Evolutionary conservation across 192 early-diverging fungal genomes (phyloP).

Genomic region (Coemansia sp.): DNA sequence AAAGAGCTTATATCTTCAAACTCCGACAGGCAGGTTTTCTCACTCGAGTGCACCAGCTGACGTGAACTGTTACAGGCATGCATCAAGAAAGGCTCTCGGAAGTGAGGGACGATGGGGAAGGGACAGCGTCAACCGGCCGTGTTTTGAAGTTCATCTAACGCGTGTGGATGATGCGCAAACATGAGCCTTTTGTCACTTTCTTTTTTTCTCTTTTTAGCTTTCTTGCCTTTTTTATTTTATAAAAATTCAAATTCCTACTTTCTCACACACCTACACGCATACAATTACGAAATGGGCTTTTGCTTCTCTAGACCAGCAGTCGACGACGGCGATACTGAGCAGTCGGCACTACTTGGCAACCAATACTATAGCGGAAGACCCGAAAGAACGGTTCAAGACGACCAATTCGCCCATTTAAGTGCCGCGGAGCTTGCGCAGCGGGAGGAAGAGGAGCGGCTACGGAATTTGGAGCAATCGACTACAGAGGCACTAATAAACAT

Average conservation of each 20-base stretch:
- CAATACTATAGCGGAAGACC: not conserved
- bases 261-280: not conserved
- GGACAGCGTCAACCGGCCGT: not conserved
- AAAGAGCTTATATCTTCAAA: not conserved
- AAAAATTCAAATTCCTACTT: not conserved
- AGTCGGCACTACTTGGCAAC: slow-evolving; percentile 33
- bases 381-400: slow-evolving; percentile 19
- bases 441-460: slow-evolving; percentile 47
- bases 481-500: slow-evolving; percentile 56
- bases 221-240: not conserved
- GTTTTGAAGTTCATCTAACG: not conserved
- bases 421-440: slow-evolving; percentile 32
- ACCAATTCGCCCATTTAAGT: slow-evolving; percentile 51
- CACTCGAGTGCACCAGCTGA: slow-evolving; percentile 2
- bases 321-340: slow-evolving; percentile 43
- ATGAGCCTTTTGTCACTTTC: not conserved
- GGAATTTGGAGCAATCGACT: slow-evolving; percentile 37
- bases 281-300: slow-evolving; percentile 31
- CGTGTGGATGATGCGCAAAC: not conserved
- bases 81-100: not conserved
- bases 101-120: not conserved
- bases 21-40: not conserved
- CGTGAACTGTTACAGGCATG: not conserved
- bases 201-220: not conserved
- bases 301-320: slow-evolving; percentile 43